These are phyloP conservation scores for Bryum argenteum DNA, from an alignment of 225 moss, liverwort and hornwort genomes.

Conservation along the genomic window DNA sequence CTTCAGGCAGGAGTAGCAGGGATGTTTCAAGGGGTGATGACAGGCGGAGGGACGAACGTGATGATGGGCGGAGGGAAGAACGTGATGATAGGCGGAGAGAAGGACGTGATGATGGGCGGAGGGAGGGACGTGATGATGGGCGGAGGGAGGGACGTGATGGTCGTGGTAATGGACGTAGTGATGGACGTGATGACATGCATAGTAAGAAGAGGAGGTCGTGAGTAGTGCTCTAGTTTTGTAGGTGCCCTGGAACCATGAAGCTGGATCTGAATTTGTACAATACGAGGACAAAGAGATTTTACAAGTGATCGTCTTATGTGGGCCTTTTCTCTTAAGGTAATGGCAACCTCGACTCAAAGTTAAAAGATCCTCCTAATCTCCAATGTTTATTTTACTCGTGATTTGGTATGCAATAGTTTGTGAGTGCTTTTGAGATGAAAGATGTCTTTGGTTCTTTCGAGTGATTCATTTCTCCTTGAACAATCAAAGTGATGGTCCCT, in stretches of 20 bases:
- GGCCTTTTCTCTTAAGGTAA: too few relatives aligned
- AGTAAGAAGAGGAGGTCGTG: slow-evolving; percentile 29
- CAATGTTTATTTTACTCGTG: too few relatives aligned
- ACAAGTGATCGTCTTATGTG: too few relatives aligned
- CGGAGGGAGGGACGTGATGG: slow-evolving; percentile 9
- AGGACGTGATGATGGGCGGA: slow-evolving; percentile 25
- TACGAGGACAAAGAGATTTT: too few relatives aligned
- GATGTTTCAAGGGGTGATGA: slow-evolving; percentile 18
- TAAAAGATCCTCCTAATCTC: too few relatives aligned
- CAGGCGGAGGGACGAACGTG: neutral
- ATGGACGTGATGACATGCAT: slow-evolving; percentile 9
- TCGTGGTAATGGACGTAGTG: too few relatives aligned
- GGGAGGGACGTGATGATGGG: neutral
- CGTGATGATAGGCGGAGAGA: slow-evolving; percentile 4
- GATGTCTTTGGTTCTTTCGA: neutral
- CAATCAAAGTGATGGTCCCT: neutral
- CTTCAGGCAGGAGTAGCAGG: neutral
- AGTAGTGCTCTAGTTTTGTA: neutral
- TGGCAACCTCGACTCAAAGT: too few relatives aligned
- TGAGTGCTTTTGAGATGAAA: too few relatives aligned
- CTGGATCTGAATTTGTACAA: too few relatives aligned
- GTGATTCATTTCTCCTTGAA: neutral
- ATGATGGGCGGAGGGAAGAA: slow-evolving; percentile 1
- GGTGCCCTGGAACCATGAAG: too few relatives aligned
- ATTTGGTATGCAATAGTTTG: neutral